Evolutionary conservation across 2,329 filamentous ascomycete genomes (phyloP).

Genomic region (Exophiala bonariae): DNA sequence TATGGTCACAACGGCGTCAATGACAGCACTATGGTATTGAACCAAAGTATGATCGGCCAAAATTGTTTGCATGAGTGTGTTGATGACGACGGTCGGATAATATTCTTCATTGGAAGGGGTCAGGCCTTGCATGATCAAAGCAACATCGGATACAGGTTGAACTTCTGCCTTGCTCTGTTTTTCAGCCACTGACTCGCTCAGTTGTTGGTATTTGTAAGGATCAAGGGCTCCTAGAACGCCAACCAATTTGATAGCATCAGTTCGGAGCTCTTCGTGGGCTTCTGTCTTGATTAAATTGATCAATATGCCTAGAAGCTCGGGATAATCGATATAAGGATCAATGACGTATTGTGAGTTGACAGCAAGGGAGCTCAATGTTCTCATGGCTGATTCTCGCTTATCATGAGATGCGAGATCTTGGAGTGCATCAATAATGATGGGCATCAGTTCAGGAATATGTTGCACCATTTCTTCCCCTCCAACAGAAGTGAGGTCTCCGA

Average conservation of each 20-base stretch:
- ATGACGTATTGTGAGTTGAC: constrained; percentile 98
- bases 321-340: constrained; percentile 91
- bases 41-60: constrained; percentile 86
- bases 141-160: constrained; percentile 83
- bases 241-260: constrained; percentile 95
- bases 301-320: constrained; percentile 85
- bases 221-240: constrained; percentile 93
- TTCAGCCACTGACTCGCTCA: constrained; percentile 80
- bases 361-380: constrained; percentile 86
- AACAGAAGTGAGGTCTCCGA: constrained; percentile 90
- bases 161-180: constrained; percentile 68
- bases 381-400: constrained; percentile 88
- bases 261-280: constrained; percentile 78
- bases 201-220: constrained; percentile 85
- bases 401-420: constrained; percentile 89
- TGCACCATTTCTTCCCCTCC: constrained; percentile 91
- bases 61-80: constrained; percentile 82
- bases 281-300: constrained; percentile 95
- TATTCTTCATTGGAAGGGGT: constrained; percentile 98
- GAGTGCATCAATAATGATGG: constrained; percentile 86
- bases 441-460: constrained; percentile 91
- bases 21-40: constrained; percentile 88
- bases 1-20: constrained; percentile 98
- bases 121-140: constrained; percentile 94
- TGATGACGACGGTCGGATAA: constrained; percentile 96